phyloP scores from a whole-genome alignment of 164 flowering plant species.

The Akebia trifoliata region DNA sequence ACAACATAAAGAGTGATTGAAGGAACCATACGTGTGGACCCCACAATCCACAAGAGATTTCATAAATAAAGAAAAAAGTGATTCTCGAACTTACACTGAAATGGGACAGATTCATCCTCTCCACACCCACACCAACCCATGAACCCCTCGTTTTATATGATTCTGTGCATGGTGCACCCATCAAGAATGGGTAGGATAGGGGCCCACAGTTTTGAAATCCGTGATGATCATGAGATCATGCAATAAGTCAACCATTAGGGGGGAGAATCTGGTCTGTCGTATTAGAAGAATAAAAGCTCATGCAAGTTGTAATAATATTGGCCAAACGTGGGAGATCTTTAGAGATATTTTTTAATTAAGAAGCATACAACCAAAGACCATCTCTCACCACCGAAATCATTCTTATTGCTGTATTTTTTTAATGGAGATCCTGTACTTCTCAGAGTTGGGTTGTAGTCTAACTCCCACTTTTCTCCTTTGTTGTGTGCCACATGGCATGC shows the following conservation, averaged over 20 bases:
- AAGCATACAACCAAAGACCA: no score
- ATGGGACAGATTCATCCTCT: neutral
- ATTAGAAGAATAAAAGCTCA: neutral
- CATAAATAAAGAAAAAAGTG: neutral
- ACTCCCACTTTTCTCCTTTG: no score
- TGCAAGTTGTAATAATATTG: neutral
- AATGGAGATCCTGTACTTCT: no score
- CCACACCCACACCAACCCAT: neutral
- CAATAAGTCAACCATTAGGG: conserved; percentile 7
- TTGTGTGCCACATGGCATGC: no score
- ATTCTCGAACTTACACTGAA: neutral
- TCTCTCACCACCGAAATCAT: no score
- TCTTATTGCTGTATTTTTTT: no score
- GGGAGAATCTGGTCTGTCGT: neutral
- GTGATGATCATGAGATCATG: conserved; percentile 5
- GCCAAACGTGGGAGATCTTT: no score
- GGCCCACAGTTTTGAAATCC: neutral
- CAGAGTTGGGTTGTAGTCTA: no score
- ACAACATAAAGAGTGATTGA: conserved; percentile 4
- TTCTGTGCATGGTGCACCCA: neutral
- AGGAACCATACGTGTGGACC: conserved; percentile 2
- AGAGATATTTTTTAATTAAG: no score
- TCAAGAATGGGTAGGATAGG: neutral
- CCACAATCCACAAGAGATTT: neutral
- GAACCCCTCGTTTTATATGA: neutral